Base-by-base conservation (phyloP, 2,329 filamentous ascomycete species). In the Pyrenophora graminea region DNA sequence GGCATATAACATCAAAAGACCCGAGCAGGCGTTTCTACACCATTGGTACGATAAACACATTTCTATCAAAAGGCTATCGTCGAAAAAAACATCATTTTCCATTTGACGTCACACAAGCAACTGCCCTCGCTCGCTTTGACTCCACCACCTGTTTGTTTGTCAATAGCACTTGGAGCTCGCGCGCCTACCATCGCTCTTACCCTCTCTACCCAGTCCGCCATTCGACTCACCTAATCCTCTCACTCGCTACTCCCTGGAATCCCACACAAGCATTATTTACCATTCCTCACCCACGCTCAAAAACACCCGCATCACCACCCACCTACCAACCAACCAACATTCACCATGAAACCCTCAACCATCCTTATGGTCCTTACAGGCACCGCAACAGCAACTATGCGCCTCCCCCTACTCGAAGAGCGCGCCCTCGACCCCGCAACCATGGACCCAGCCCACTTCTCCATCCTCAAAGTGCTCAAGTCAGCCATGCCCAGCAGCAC, bases 401-500 rank as follows among this genome's bases (percentile, higher is more conserved):
- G 47, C 1, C 5, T 39, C 3, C 12, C 39, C 27, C 17, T 42
- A 23, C 49, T 48, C 18, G 12, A 33, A n/a, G 38, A 43, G 10
- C 59, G 59, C 36, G 51, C 21, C 5, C 45, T 58, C 6, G 49
- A 62, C 23, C 51, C 55, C 4, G 44, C 42, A 31, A 57, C 51
- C 38, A 57, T 62, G 52, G 45, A 59, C 31, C 56, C 58, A 13
- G 45, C 50, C 15, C 51, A 45, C 7, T 45, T 57, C 49, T 59
- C 55, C 15, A 40, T 61, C 8, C 53, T 62, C 18, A 51, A 47
- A n/a, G 51, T 61, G 18, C 49, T 62, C 33, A 48, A 51, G 19
- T 59, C 58, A 8, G 60, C 53, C 25, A 53, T 62, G 23, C 50
- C 59, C 12, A 40, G 45, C 7, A 45, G 43, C 10, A 9, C 49